phyloP scores from a whole-genome alignment of 768 basidiomycete genomes.

The Russula sp. region DNA sequence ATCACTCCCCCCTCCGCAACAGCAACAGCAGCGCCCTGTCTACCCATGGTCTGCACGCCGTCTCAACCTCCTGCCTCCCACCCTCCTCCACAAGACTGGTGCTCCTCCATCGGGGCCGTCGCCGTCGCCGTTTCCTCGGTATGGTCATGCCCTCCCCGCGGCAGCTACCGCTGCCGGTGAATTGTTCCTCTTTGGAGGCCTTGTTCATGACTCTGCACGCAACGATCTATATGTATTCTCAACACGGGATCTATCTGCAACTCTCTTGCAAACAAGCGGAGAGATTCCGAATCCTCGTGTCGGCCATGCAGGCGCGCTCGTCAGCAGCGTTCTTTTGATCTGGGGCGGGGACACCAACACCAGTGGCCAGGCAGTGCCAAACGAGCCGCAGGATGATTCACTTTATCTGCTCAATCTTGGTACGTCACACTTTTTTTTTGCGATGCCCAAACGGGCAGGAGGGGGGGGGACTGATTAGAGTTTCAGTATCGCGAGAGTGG shows the following conservation, averaged over 20 bases:
- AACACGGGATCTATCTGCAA: slow-evolving; percentile 68
- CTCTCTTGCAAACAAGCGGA: slow-evolving; percentile 79
- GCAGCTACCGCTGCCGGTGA: slow-evolving; percentile 75
- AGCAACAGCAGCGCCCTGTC: slow-evolving; percentile 43
- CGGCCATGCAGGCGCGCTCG: slow-evolving; percentile 94
- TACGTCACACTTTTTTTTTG: slow-evolving; percentile 35
- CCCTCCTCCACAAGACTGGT: slow-evolving; percentile 48
- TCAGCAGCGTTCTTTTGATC: slow-evolving; percentile 91
- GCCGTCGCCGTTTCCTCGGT: slow-evolving; percentile 90
- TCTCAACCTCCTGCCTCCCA: slow-evolving; percentile 60
- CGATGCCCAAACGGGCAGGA: not conserved
- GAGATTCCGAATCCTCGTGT: slow-evolving; percentile 85
- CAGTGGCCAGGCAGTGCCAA: slow-evolving; percentile 48
- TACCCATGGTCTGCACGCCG: slow-evolving; percentile 83
- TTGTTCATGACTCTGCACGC: slow-evolving; percentile 80
- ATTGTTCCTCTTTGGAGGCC: slow-evolving; percentile 93
- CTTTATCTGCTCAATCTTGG: slow-evolving; percentile 92
- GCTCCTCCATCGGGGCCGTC: slow-evolving; percentile 62
- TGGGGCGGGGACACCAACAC: slow-evolving; percentile 98
- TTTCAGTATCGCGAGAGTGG: slow-evolving; percentile 88
- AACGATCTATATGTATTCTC: slow-evolving; percentile 95
- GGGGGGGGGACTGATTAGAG: not conserved
- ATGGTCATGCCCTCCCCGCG: slow-evolving; percentile 88
- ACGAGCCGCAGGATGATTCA: slow-evolving; percentile 83
- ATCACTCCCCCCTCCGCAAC: slow-evolving; percentile 25